A percentile compares a stretch with the other conserved stretches of the same genome.
phyloP scores from a whole-genome alignment of 129 eudicot species.

The Centaurea solstitialis region DNA sequence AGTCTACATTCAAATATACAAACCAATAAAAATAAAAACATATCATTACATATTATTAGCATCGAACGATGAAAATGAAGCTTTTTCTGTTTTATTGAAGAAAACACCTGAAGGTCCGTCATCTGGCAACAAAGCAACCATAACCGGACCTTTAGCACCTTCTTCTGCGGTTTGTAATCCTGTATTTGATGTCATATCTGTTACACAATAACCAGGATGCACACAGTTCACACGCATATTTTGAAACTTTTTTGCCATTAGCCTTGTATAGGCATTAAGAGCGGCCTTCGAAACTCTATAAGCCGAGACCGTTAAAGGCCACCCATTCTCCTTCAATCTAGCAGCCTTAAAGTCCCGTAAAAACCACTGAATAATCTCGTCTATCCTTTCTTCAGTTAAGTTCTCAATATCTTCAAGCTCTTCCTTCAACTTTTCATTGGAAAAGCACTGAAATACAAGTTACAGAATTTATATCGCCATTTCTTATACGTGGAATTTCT shows the following conservation, averaged over 20 bases:
- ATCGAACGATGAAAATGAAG: slow-evolving; percentile 7
- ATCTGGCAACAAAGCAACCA: slow-evolving; percentile 39
- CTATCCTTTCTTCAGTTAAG: slow-evolving; percentile 33
- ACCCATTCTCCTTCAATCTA: slow-evolving; percentile 28
- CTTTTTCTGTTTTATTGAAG: slow-evolving; percentile 22
- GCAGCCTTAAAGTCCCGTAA: slow-evolving; percentile 32
- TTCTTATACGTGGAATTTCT: not conserved
- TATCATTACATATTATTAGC: no score
- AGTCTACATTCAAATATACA: no score
- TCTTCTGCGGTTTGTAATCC: slow-evolving; percentile 41
- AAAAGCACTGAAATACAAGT: slow-evolving; percentile 18
- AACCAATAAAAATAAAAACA: no score
- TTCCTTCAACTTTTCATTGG: slow-evolving; percentile 35
- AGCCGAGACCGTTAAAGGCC: slow-evolving; percentile 41
- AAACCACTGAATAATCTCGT: slow-evolving; percentile 37
- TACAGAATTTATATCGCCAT: not conserved
- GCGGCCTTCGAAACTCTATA: slow-evolving; percentile 38
- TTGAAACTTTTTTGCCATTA: slow-evolving; percentile 25
- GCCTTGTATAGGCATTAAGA: slow-evolving; percentile 39
- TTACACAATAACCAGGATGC: slow-evolving; percentile 43
- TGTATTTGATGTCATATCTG: slow-evolving; percentile 35
- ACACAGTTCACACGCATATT: slow-evolving; percentile 27
- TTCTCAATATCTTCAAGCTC: slow-evolving; percentile 29
- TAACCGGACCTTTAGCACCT: slow-evolving; percentile 46
- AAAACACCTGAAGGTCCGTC: slow-evolving; percentile 40